Percentiles rank a stretch among this genome's conserved stretches.
Evolutionary conservation across 805 yeast genomes (phyloP).

Genomic region (Lachancea sp.): DNA sequence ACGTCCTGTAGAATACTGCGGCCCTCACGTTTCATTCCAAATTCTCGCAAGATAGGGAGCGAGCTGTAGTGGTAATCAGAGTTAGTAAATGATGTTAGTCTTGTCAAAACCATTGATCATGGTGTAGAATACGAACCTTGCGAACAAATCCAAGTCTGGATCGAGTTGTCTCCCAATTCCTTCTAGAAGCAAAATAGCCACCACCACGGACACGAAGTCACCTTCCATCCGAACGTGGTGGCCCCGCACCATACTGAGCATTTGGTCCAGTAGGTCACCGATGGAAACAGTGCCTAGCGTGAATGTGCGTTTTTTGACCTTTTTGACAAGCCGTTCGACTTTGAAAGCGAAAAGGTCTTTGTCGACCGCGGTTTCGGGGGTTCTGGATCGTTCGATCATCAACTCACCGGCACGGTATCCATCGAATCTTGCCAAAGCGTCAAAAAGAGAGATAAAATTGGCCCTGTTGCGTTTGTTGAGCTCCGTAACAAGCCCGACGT

Average conservation of each 20-base stretch:
- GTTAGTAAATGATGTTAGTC: constrained; percentile 9
- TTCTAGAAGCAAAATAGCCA: constrained; percentile 83
- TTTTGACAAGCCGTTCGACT: constrained; percentile 74
- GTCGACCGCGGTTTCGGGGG: constrained; percentile 87
- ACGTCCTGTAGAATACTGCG: constrained; percentile 48
- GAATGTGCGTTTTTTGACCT: constrained; percentile 81
- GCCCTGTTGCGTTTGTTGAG: constrained; percentile 67
- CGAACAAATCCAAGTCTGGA: constrained; percentile 88
- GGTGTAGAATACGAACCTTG: constrained; percentile 72
- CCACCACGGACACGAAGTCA: constrained; percentile 91
- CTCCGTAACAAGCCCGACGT: constrained; percentile 91
- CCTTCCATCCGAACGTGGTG: constrained; percentile 98
- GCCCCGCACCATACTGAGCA: constrained; percentile 80
- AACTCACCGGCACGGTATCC: constrained; percentile 93
- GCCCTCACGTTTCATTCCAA: constrained; percentile 65
- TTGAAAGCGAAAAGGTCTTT: constrained; percentile 80
- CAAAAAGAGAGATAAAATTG: constrained; percentile 84
- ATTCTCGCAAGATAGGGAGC: constrained; percentile 75
- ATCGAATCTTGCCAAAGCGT: constrained; percentile 82
- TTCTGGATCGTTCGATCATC: constrained; percentile 90
- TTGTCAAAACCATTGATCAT: constrained; percentile 28
- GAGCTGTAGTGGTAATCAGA: constrained; percentile 41
- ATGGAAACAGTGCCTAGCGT: constrained; percentile 87
- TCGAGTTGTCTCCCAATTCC: constrained; percentile 94
- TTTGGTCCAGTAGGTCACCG: constrained; percentile 83